Evolutionary conservation across 2,329 filamentous ascomycete genomes (phyloP), one percentile per base, ranked within the genome.

Genomic region (Colletotrichum cuscutae): DNA sequence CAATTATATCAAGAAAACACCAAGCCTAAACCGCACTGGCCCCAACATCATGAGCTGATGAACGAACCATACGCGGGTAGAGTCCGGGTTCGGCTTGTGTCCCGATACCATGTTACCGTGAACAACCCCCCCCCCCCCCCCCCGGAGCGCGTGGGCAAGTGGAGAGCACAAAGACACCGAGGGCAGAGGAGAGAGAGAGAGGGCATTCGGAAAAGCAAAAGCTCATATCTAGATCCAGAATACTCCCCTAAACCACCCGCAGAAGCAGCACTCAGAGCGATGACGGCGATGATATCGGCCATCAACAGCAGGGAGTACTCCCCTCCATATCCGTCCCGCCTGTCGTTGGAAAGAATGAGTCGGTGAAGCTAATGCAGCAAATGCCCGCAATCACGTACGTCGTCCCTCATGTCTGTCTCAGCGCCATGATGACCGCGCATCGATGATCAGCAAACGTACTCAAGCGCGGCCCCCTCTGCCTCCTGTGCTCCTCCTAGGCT

Each of bases 31-130:
- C 37, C 24, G 62, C 69, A 58, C 37, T 42, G 66, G 52, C 28
- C 32, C 59, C 26, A 65, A 24, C 54, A 26, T 57, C n/a, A 69
- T 60, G 54, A 69, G 59, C 54, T 65, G 70, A 72, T 65, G 65
- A 70, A 65, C 30, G 42, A 70, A 60, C 70, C 70, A 52, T 65
- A 30, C 35, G 37, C 68, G 62, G 56, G 37, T 49, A 37, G 42
- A n/a, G n/a, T 24, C 46, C 35, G 42, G 54, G 30, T 66, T 26
- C 42, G 30, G 56, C 68, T 66, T 42, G 54, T n/a, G 30, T 56
- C n/a, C 60, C 67, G 24, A 58, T 24, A n/a, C 19, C 59, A 37
- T 26, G 26, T 54, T n/a, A 8, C 42, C 42, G 42, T n/a, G 42
- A 49, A 49, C 15, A 46, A 46, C 3, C 19, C 15, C 42, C 42